Percentiles rank a stretch among this genome's conserved stretches.
Conservation (phyloP, 2,329 filamentous ascomycete genomes). For the Beauveria sp. region DNA sequence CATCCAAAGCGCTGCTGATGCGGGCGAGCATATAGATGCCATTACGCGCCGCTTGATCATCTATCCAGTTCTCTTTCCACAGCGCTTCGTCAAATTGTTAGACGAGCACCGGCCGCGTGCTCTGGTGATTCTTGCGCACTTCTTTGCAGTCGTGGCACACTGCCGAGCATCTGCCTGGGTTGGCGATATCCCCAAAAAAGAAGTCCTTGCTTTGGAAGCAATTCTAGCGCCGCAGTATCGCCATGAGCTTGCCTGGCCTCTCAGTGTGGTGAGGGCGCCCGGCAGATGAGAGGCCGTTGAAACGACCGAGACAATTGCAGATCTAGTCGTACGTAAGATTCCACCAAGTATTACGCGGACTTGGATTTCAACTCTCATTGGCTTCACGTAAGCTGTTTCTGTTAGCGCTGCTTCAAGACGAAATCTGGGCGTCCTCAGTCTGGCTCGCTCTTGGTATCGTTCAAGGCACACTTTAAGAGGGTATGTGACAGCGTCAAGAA, state of each 20-base stretch:
- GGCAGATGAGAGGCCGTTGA: not conserved
- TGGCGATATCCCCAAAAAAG: conserved; percentile 8
- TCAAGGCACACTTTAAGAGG: conserved; percentile 3
- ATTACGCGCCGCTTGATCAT: conserved; percentile 15
- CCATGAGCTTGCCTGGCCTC: conserved; percentile 12
- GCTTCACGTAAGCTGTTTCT: not conserved
- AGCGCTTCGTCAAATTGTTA: conserved; percentile 14
- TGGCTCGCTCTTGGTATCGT: conserved; percentile 14
- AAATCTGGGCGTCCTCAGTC: not conserved
- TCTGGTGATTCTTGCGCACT: conserved; percentile 18
- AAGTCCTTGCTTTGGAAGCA: conserved; percentile 11
- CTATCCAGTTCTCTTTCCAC: conserved; percentile 16
- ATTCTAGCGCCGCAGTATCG: conserved; percentile 8
- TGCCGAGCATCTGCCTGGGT: conserved; percentile 14
- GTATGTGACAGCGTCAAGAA: not conserved
- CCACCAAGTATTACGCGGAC: not conserved
- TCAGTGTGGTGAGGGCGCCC: not conserved
- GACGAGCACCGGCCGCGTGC: conserved; percentile 15
- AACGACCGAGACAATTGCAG: not conserved
- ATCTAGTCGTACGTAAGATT: not conserved
- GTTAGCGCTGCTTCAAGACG: not conserved
- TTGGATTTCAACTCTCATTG: not conserved
- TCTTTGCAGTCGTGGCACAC: conserved; percentile 16
- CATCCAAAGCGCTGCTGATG: conserved; percentile 12
- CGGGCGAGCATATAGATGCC: conserved; percentile 12